These are phyloP conservation scores for Aquilaria agallochum DNA, from an alignment of 441 rosid species.

Conservation along the genomic window DNA sequence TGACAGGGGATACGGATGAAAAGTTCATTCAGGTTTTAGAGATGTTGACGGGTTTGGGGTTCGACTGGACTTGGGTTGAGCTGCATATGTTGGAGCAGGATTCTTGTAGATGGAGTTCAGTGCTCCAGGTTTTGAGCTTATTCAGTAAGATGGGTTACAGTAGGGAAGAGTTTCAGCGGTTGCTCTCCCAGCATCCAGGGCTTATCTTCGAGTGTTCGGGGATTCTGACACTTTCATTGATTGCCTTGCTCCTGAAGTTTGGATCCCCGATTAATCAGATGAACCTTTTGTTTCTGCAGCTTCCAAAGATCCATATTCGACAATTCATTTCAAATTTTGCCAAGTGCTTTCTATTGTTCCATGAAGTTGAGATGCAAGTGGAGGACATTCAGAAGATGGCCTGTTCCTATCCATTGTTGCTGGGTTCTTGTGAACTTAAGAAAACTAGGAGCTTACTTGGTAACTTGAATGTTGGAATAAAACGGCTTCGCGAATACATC, in stretches of 20 bases:
- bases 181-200: slow-evolving; percentile 47
- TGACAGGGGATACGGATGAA: slow-evolving; percentile 42
- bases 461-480: slow-evolving; percentile 53
- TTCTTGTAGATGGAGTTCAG: slow-evolving; percentile 47
- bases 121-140: slow-evolving; percentile 41
- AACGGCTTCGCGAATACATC: slow-evolving; percentile 48
- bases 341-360: slow-evolving; percentile 43
- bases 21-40: slow-evolving; percentile 43
- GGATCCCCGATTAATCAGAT: slow-evolving; percentile 43
- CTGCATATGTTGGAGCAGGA: slow-evolving; percentile 35
- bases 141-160: slow-evolving; percentile 31
- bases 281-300: slow-evolving; percentile 38
- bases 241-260: slow-evolving; percentile 52
- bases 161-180: slow-evolving; percentile 28
- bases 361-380: slow-evolving; percentile 59
- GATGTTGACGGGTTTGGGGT: slow-evolving; percentile 40
- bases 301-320: slow-evolving; percentile 31
- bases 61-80: slow-evolving; percentile 42
- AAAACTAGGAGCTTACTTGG: slow-evolving; percentile 44
- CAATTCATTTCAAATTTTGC: slow-evolving; percentile 55
- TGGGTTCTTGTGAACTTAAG: slow-evolving; percentile 55
- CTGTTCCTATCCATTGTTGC: slow-evolving; percentile 32
- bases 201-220: slow-evolving; percentile 63
- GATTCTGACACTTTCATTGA: slow-evolving; percentile 30
- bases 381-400: slow-evolving; percentile 46